phyloP scores from a whole-genome alignment of 495 filamentous ascomycete species.

The Penicillium chermesinum region DNA sequence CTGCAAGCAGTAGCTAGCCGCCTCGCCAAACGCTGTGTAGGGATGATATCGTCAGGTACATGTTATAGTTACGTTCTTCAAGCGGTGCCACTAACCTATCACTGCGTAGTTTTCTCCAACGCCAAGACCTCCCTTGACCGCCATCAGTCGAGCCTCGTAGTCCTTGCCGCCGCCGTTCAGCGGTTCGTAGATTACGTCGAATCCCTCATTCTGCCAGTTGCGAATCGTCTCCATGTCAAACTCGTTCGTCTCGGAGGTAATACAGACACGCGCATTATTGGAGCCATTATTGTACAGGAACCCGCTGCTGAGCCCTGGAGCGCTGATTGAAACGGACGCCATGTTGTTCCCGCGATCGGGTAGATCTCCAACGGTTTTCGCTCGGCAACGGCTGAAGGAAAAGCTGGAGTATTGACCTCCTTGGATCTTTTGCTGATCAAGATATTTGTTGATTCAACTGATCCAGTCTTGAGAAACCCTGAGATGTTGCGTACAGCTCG shows the following conservation, averaged over 20 bases:
- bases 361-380: too few relatives aligned
- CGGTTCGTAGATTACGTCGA: conserved; percentile 57
- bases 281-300: conserved; percentile 39
- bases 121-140: conserved; percentile 40
- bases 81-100: conserved; percentile 36
- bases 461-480: neutral
- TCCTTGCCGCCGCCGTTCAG: conserved; percentile 49
- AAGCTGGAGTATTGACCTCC: too few relatives aligned
- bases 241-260: conserved; percentile 57
- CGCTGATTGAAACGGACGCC: conserved; percentile 39
- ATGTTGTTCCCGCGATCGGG: conserved; percentile 13
- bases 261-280: conserved; percentile 52
- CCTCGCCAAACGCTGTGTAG: conserved; percentile 52
- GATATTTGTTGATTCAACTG: neutral
- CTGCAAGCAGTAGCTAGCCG: conserved; percentile 53
- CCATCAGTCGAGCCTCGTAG: conserved; percentile 44
- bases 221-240: conserved; percentile 54
- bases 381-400: too few relatives aligned
- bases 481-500: neutral
- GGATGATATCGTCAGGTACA: too few relatives aligned
- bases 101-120: conserved; percentile 48
- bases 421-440: too few relatives aligned
- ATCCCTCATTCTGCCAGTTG: conserved; percentile 63
- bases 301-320: conserved; percentile 29
- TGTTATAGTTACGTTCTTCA: too few relatives aligned